Conservation (phyloP, 192 early-diverging fungal species). For the Rhizophagus sp. region DNA sequence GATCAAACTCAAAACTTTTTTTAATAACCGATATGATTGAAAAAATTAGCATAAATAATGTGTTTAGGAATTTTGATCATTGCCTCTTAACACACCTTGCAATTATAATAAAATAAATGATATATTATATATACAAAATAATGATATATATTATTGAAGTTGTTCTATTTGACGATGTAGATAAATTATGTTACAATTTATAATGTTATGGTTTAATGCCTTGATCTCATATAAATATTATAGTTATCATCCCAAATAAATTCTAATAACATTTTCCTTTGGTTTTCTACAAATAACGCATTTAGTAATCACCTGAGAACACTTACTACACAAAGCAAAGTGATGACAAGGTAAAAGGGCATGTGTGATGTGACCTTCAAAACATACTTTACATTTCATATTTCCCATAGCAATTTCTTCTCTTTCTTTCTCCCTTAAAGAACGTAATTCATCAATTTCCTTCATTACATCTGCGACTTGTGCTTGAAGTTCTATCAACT, state of each 20-base stretch:
- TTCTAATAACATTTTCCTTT: slow-evolving; percentile 6
- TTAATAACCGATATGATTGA: too few species aligned
- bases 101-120: too few species aligned
- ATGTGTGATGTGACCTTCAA: slow-evolving; percentile 35
- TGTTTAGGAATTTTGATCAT: too few species aligned
- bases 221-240: too few species aligned
- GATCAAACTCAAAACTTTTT: too few species aligned
- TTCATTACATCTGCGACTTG: neutral
- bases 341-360: slow-evolving; percentile 46
- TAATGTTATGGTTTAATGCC: too few species aligned
- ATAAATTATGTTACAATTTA: too few species aligned
- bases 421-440: neutral
- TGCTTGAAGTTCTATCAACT: slow-evolving; percentile 9
- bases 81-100: too few species aligned
- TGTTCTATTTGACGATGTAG: too few species aligned
- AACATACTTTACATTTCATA: slow-evolving; percentile 49
- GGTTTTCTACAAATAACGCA: slow-evolving; percentile 14
- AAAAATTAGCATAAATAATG: too few species aligned
- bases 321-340: slow-evolving; percentile 41
- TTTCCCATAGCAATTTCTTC: neutral
- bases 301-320: slow-evolving; percentile 26
- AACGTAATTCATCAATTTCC: neutral
- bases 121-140: neutral
- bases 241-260: slow-evolving; percentile 19
- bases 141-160: too few species aligned